phyloP scores from a whole-genome alignment of 164 flowering plant genomes.

The Tinospora cordifolia region DNA sequence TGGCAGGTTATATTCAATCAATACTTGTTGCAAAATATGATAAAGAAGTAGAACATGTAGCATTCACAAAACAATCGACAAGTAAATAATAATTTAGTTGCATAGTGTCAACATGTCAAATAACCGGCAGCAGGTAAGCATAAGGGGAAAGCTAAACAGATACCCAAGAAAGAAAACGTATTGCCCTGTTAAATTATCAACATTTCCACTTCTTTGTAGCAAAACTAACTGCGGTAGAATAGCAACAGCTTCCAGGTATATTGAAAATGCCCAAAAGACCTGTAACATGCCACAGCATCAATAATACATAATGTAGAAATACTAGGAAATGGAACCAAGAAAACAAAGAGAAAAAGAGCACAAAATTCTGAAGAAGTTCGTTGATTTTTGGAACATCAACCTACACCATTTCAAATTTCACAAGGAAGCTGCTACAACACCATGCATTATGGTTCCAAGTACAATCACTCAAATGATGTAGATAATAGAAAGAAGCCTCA shows the following conservation, averaged over 20 bases:
- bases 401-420: too few species aligned
- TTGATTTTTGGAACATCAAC: neutral
- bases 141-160: neutral
- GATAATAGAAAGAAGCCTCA: too few species aligned
- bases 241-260: slow-evolving; percentile 89
- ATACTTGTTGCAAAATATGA: too few species aligned
- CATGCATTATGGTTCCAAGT: too few species aligned
- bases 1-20: too few species aligned
- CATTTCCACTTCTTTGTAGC: slow-evolving; percentile 83
- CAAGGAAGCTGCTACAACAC: too few species aligned
- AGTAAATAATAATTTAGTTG: too few species aligned
- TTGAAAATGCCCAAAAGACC: slow-evolving; percentile 90
- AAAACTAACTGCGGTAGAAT: slow-evolving; percentile 89
- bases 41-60: too few species aligned
- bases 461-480: too few species aligned
- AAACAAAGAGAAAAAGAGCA: neutral
- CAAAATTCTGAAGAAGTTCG: neutral
- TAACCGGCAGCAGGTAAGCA: neutral
- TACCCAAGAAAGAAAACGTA: slow-evolving; percentile 93
- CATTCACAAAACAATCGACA: too few species aligned
- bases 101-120: too few species aligned
- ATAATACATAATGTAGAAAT: neutral
- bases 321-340: neutral
- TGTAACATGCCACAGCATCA: slow-evolving; percentile 21
- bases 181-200: slow-evolving; percentile 84